A percentile compares a stretch with the other conserved stretches of the same genome.
Evolutionary conservation across 2,329 filamentous ascomycete genomes (phyloP).

Genomic region (Pseudogymnoascus sp.): DNA sequence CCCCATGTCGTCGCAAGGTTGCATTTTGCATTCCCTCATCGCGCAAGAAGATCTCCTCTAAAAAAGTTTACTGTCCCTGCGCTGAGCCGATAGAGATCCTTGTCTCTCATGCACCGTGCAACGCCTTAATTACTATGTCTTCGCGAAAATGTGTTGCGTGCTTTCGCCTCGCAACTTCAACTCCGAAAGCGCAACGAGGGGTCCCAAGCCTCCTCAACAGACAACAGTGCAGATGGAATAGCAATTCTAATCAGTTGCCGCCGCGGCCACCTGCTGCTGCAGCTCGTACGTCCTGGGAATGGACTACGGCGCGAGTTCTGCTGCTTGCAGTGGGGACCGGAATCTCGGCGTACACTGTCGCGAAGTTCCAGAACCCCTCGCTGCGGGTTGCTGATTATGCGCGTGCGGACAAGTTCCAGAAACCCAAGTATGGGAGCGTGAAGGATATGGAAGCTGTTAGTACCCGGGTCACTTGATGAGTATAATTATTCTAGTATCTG

Average conservation of each 20-base stretch:
- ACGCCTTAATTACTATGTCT: constrained; percentile 4
- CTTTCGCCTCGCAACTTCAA: constrained; percentile 3
- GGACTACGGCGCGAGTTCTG: constrained; percentile 22
- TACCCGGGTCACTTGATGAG: constrained; percentile 1
- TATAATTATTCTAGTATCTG: background rate
- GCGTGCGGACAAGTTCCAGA: constrained; percentile 22
- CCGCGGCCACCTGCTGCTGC: background rate
- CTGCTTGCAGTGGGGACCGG: constrained; percentile 21
- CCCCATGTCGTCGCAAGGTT: background rate
- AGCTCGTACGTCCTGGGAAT: constrained; percentile 15
- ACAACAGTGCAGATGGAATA: constrained; percentile 3
- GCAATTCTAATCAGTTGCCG: background rate
- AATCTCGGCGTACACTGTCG: constrained; percentile 16
- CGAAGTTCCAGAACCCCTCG: constrained; percentile 12
- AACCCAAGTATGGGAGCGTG: constrained; percentile 39
- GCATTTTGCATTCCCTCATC: background rate
- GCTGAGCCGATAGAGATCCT: background rate
- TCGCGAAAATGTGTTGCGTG: constrained; percentile 7
- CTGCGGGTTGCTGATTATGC: constrained; percentile 22
- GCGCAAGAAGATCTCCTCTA: constrained; percentile 1
- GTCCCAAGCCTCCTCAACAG: background rate
- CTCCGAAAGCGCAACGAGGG: constrained; percentile 1
- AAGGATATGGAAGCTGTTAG: constrained; percentile 44
- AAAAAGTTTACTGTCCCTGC: constrained; percentile 1
- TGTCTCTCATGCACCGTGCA: constrained; percentile 8